Conservation (phyloP, 495 filamentous ascomycete genomes). For the Daldinia vernicosa region DNA sequence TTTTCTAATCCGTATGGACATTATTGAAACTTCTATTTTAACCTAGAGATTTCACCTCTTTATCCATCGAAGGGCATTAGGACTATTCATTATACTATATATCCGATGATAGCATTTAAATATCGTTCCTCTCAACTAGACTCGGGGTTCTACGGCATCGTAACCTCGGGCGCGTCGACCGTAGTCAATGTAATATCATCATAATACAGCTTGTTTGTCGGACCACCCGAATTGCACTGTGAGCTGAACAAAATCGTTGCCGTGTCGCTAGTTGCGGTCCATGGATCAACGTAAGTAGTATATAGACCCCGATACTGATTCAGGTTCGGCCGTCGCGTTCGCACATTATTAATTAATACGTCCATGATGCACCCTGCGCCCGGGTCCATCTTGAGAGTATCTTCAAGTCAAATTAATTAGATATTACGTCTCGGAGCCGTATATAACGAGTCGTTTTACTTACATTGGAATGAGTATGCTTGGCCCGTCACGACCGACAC, state of each 20-base stretch:
- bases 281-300: background rate
- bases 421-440: background rate
- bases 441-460: background rate
- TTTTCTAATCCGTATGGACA: no score
- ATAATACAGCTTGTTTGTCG: background rate
- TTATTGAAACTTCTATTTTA: no score
- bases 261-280: background rate
- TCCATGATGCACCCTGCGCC: background rate
- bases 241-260: background rate
- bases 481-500: background rate
- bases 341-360: background rate
- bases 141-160: background rate
- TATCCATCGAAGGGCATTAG: background rate
- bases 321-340: background rate
- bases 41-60: background rate
- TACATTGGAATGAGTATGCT: conserved; percentile 2
- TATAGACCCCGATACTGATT: background rate
- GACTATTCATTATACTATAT: background rate
- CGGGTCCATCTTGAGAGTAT: background rate
- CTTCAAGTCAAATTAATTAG: background rate
- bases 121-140: background rate
- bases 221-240: background rate
- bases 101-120: background rate
- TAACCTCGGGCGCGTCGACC: conserved; percentile 1
- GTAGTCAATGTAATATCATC: conserved; percentile 1